Base-by-base conservation (phyloP, 805 yeast genomes). In the Barnettozyma siamensis region DNA sequence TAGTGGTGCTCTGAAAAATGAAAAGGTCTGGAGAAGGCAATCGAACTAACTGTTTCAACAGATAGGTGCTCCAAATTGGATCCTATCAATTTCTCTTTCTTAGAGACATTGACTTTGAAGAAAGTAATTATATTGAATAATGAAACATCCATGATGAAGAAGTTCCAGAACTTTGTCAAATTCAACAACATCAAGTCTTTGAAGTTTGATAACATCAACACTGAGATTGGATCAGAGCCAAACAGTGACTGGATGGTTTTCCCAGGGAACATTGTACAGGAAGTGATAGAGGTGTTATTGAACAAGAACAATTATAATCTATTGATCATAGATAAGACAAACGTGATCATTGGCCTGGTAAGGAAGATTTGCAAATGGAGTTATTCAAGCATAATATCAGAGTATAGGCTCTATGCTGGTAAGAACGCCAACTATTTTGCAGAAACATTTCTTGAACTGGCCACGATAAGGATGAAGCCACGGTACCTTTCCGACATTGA, bases 361-460 rank as follows among this genome's bases (percentile, higher is more conserved):
- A 69, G 99, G 38, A 80, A 83, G 57, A 69, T 89, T 31, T 93
- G 87, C 61, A 83, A 83, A 62, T 91, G 97, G 98, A 82, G 80
- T 51, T 83, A 83, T 57, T 78, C 89, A 19, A 81, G 94, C 16
- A 78, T 91, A 5, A 74, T 88, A 18, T 83, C 82, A 52, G 98
- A 91, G 59, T 93, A 88, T 62, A 68, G 96, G 40, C 69, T 85
- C 8, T 85, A 78, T 60, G 70, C 86, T 17, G 84, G 88, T 24
- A 77, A 76, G 49, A 78, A 83, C 50, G 71, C 83, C 35, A 88
- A 80, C 53, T 88, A 88, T 58, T 76, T 74, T 49, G 86, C 88
- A 17, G 96, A 89, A 57, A 81, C 81, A 4, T 88, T 84, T 51
- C 63, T 91, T 35, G 98, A 91, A 55, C 60, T 88, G 44, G 67